Conservation (phyloP, 192 early-diverging fungal species). For the Coemansia sp. region DNA sequence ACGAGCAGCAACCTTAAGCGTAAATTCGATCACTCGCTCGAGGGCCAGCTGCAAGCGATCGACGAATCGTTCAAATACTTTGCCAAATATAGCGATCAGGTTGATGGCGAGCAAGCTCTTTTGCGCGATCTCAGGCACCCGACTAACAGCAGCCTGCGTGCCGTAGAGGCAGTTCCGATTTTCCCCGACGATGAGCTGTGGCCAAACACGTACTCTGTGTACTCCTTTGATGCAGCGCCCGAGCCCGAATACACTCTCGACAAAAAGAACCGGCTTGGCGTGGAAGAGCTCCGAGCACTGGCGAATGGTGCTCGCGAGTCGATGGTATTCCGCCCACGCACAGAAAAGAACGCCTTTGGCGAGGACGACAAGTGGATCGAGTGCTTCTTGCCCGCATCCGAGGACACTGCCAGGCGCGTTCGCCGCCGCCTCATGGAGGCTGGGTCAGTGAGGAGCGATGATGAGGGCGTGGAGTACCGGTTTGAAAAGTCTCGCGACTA, state of each 20-base stretch:
- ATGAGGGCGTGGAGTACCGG: slow-evolving; percentile 31
- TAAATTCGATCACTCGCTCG: slow-evolving; percentile 39
- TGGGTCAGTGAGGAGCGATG: not conserved
- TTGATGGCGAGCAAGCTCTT: slow-evolving; percentile 27
- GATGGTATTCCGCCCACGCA: slow-evolving; percentile 38
- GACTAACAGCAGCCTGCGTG: slow-evolving; percentile 39
- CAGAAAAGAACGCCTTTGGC: slow-evolving; percentile 30
- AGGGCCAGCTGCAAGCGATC: slow-evolving; percentile 48
- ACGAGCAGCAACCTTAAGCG: slow-evolving; percentile 16
- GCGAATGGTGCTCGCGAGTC: slow-evolving; percentile 35
- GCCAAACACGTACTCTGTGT: slow-evolving; percentile 41
- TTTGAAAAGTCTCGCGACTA: slow-evolving; percentile 42
- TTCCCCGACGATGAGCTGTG: slow-evolving; percentile 40
- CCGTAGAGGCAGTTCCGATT: slow-evolving; percentile 40
- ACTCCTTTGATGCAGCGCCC: slow-evolving; percentile 36
- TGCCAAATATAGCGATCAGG: slow-evolving; percentile 17
- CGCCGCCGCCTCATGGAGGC: slow-evolving; percentile 10
- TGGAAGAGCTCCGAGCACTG: slow-evolving; percentile 12
- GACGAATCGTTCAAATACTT: slow-evolving; percentile 44
- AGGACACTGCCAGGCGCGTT: slow-evolving; percentile 16
- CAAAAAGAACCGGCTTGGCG: not conserved
- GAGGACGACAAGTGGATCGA: slow-evolving; percentile 49
- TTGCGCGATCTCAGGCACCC: slow-evolving; percentile 40
- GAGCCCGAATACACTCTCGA: slow-evolving; percentile 28
- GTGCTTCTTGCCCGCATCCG: slow-evolving; percentile 35